A percentile compares a stretch with the other conserved stretches of the same genome.
Evolutionary conservation across 768 basidiomycete species (phyloP).

Genomic region (Termitomyces sp.): DNA sequence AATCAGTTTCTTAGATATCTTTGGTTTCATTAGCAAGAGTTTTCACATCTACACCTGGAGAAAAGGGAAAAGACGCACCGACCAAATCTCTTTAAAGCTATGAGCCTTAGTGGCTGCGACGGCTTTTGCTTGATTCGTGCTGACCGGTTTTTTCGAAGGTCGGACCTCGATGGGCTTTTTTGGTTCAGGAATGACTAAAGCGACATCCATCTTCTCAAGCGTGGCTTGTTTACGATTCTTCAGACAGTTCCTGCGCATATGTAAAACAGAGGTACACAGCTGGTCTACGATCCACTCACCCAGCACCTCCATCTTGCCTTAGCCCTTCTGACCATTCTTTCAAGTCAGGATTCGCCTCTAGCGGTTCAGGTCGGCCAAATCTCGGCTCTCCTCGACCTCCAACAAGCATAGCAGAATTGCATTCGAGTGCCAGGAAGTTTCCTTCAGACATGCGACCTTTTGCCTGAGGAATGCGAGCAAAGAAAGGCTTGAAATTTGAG

Average conservation of each 20-base stretch:
- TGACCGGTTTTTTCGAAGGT: not conserved
- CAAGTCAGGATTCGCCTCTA: constrained; percentile 41
- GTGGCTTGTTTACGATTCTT: constrained; percentile 41
- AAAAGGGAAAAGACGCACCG: not conserved
- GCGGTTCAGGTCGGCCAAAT: constrained; percentile 48
- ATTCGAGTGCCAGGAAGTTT: constrained; percentile 50
- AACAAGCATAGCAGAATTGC: constrained; percentile 36
- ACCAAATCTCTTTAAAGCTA: constrained; percentile 1
- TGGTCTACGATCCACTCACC: constrained; percentile 37
- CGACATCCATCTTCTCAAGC: constrained; percentile 2
- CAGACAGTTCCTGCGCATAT: constrained; percentile 33
- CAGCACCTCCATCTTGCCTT: constrained; percentile 52
- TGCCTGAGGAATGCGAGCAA: constrained; percentile 48
- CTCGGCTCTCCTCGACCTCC: constrained; percentile 42
- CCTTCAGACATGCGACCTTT: constrained; percentile 35
- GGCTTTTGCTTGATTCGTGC: not conserved
- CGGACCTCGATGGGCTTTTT: not conserved
- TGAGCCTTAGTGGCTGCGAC: not conserved
- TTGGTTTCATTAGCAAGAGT: not conserved
- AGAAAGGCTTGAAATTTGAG: constrained; percentile 46
- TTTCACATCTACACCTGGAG: not conserved
- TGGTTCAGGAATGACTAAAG: not conserved
- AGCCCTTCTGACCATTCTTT: constrained; percentile 55
- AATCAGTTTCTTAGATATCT: constrained; percentile 8
- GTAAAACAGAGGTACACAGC: not conserved